phyloP scores from a whole-genome alignment of 208 protist genomes.

The Leishmania martiniquensis region DNA sequence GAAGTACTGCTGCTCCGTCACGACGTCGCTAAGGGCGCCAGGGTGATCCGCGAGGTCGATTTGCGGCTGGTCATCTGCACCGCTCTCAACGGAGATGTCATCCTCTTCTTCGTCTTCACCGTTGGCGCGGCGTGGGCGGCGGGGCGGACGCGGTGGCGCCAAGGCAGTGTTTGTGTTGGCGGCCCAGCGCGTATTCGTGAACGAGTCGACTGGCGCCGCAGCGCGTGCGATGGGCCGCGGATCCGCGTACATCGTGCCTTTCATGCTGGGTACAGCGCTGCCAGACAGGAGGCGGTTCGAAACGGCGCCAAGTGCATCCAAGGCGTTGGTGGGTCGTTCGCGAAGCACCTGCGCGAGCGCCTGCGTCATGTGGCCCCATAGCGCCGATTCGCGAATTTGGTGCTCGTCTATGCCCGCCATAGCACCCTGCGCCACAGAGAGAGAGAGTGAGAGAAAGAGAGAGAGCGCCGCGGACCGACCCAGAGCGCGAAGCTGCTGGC shows the following conservation, averaged over 20 bases:
- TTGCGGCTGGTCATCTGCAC: conserved; percentile 26
- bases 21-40: conserved; percentile 78
- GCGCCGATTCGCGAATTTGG: conserved; percentile 65
- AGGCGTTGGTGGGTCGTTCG: conserved; percentile 65
- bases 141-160: conserved; percentile 68
- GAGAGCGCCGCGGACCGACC: too few species aligned
- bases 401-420: conserved; percentile 66
- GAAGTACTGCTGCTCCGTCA: conserved; percentile 84
- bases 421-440: not conserved
- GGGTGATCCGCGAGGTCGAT: conserved; percentile 60
- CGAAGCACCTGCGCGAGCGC: conserved; percentile 76
- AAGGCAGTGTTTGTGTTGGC: conserved; percentile 71
- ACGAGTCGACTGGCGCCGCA: conserved; percentile 61
- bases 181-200: conserved; percentile 75
- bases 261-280: conserved; percentile 61
- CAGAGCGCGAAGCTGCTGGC: too few species aligned
- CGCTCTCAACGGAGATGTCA: conserved; percentile 14
- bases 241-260: conserved; percentile 61
- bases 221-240: conserved; percentile 55
- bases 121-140: conserved; percentile 59
- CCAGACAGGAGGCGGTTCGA: conserved; percentile 79
- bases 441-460: not conserved
- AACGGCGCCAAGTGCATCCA: conserved; percentile 71
- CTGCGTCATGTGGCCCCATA: conserved; percentile 89
- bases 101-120: conserved; percentile 66